Evolutionary conservation across 2,329 filamentous ascomycete genomes (phyloP), one percentile per base, ranked within the genome.

Genomic region (Hypoxylon sp.): DNA sequence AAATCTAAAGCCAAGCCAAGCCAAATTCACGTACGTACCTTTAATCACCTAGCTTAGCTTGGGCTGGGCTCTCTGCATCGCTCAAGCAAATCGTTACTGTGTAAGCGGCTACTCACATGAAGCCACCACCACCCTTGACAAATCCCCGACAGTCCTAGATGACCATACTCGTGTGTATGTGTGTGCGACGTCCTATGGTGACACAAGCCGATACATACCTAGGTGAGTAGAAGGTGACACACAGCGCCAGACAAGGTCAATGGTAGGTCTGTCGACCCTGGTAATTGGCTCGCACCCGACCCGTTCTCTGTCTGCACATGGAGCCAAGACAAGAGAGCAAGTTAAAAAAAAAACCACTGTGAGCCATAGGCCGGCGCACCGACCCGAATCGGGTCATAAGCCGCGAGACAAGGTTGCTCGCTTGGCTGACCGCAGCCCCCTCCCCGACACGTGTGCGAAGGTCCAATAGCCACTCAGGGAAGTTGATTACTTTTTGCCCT

Each of bases 301-400:
- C 20, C 40, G 20, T n/a, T 37, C 33, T 2, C 25, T 27, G 25
- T 44, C 57, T 33, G 49, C 49, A 54, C 35, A 27, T 25, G 35
- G 25, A 27, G 25, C 25, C 25, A 27, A 27, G 25, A 27, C 25
- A 27, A 3, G 25, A 3, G 25, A 27, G 25, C 25, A 27, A 27
- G 25, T 27, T 22, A 30, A 30, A 55, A 30, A 37, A 22, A 25
- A 44, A 55, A 44, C n/a, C 22, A 55, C n/a, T 20, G 11, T 11
- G 33, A 37, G 13, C 35, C 14, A 17, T 8, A 56, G 27, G 17
- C 31, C 40, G 49, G 48, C 55, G 42, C 20, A 53, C 46, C 57
- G 37, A 56, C 10, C 62, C 63, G 58, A 51, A 69, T 56, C 42
- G 30, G 62, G 66, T 63, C 25, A 66, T 49, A 69, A 69, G 30